A percentile compares a stretch with the other conserved stretches of the same genome.
Evolutionary conservation across 148 eudicot species (phyloP).

Genomic region (Chenopodium album): DNA sequence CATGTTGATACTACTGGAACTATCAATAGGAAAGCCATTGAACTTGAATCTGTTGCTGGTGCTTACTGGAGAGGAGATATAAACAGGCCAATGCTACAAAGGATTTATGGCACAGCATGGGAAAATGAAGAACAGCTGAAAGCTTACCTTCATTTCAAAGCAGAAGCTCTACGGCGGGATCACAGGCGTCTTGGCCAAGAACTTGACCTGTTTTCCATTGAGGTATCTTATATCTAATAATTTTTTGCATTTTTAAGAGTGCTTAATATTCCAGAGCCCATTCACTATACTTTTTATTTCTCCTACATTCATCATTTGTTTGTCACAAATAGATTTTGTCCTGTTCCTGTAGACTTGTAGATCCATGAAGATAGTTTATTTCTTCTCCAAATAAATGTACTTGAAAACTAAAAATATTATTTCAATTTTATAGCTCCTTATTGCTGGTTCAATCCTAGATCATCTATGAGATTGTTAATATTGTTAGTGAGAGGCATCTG

Average conservation of each 20-base stretch:
- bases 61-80: constrained; percentile 99
- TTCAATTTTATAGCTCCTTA: not conserved
- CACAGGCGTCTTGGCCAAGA: constrained; percentile 99
- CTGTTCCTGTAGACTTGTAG: not conserved
- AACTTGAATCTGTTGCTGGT: constrained; percentile 99
- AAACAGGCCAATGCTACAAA: constrained; percentile 90
- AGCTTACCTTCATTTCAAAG: constrained; percentile 95
- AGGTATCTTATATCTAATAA: constrained; percentile 55
- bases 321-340: not conserved
- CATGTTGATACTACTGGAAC: constrained; percentile 97
- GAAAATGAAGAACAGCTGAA: constrained; percentile 86
- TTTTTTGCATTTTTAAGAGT: not conserved
- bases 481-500: not conserved
- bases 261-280: not conserved
- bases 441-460: not conserved
- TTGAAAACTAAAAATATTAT: not conserved
- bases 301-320: not conserved
- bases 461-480: not conserved
- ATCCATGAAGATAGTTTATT: not conserved
- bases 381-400: not conserved
- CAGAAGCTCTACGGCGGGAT: constrained; percentile 92
- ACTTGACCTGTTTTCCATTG: constrained; percentile 95
- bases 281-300: not conserved
- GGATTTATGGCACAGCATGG: constrained; percentile 99
- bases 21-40: constrained; percentile 79